These are phyloP conservation scores for Teunomyces aglyptinius DNA, from an alignment of 805 yeast species.

Conservation along the genomic window DNA sequence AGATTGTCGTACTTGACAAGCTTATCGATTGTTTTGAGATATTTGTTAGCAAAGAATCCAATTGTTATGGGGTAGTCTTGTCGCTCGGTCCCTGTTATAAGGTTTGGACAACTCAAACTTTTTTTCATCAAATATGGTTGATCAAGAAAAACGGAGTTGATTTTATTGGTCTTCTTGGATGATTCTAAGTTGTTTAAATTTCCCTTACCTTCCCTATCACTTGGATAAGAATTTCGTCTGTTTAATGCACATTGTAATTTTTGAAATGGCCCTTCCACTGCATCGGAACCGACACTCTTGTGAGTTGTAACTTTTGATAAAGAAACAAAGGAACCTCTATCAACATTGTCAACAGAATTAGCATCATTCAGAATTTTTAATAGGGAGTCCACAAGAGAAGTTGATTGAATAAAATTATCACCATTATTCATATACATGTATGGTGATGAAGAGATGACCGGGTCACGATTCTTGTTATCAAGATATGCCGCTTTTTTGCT, in stretches of 20 bases:
- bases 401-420: neutral
- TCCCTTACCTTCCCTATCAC: constrained; percentile 10
- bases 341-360: neutral
- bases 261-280: constrained; percentile 7
- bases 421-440: constrained; percentile 1
- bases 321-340: neutral
- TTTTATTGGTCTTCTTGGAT: constrained; percentile 9
- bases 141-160: neutral
- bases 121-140: constrained; percentile 6
- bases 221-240: constrained; percentile 38
- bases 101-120: constrained; percentile 27
- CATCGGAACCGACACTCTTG: constrained; percentile 1
- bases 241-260: constrained; percentile 18
- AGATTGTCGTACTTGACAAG: constrained; percentile 21
- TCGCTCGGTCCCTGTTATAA: constrained; percentile 2
- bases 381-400: constrained; percentile 13
- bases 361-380: constrained; percentile 15
- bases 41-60: constrained; percentile 16
- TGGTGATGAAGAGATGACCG: neutral
- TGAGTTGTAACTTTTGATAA: neutral
- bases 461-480: neutral
- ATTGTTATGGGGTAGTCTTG: constrained; percentile 11
- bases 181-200: constrained; percentile 22
- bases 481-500: constrained; percentile 12
- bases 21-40: constrained; percentile 15